A percentile compares a stretch with the other conserved stretches of the same genome.
Conservation (phyloP, 208 protist genomes). For the Phytomonas sp. region DNA sequence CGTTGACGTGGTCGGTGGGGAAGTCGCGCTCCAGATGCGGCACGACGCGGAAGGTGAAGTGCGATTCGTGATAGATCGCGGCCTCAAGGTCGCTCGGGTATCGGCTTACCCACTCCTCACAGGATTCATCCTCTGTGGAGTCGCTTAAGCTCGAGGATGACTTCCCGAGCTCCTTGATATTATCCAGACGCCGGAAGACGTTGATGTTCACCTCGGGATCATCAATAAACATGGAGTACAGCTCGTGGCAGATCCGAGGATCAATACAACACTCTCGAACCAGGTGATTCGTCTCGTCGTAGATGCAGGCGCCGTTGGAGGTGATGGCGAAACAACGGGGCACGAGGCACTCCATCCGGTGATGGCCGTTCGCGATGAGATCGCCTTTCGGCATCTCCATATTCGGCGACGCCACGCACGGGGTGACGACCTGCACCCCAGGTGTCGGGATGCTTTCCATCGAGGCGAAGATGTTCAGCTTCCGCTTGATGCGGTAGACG, state of each 20-base stretch:
- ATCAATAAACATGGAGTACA: constrained; percentile 36
- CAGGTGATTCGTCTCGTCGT: constrained; percentile 38
- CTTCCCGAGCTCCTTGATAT: constrained; percentile 16
- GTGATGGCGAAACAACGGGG: constrained; percentile 58
- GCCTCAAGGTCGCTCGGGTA: constrained; percentile 38
- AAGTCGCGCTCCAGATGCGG: constrained; percentile 37
- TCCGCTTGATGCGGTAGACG: constrained; percentile 44
- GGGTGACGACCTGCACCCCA: constrained; percentile 35
- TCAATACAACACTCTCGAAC: constrained; percentile 36
- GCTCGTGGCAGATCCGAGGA: constrained; percentile 19
- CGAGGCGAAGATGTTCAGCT: constrained; percentile 46
- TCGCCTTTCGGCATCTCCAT: neutral
- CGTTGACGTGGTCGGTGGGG: constrained; percentile 40
- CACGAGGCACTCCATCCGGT: constrained; percentile 15
- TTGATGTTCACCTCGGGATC: constrained; percentile 54
- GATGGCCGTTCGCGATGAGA: neutral
- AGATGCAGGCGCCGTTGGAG: constrained; percentile 60
- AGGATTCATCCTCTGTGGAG: constrained; percentile 29
- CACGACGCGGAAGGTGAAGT: constrained; percentile 32
- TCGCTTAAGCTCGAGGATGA: constrained; percentile 48
- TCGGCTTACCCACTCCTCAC: constrained; percentile 54
- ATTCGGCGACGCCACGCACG: constrained; percentile 6
- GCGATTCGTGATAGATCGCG: constrained; percentile 32
- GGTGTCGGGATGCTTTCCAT: constrained; percentile 26
- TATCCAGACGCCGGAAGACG: constrained; percentile 35